phyloP scores from a whole-genome alignment of 1,284 basidiomycete species.

The Ceratorhiza oryzae-sativae region DNA sequence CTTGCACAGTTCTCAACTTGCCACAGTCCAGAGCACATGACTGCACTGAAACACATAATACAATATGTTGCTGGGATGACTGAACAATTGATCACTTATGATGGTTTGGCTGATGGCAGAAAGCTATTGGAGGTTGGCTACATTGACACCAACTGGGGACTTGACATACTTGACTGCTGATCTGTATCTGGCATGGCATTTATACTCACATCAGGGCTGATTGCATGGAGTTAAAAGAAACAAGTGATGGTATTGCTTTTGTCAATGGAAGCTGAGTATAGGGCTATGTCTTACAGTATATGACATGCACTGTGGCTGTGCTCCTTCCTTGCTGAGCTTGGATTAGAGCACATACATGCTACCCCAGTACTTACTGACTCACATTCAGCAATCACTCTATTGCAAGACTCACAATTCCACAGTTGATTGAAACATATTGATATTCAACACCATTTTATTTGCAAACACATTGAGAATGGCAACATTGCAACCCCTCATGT shows the following conservation, averaged over 20 bases:
- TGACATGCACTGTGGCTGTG: too few species aligned
- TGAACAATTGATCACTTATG: too few species aligned
- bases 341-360: too few species aligned
- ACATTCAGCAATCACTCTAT: too few species aligned
- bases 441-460: too few species aligned
- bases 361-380: too few species aligned
- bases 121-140: too few species aligned
- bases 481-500: background rate
- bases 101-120: too few species aligned
- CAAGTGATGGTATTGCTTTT: constrained; percentile 53
- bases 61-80: constrained; percentile 6
- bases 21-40: background rate
- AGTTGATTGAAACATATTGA: too few species aligned
- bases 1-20: background rate
- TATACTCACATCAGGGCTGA: constrained; percentile 46
- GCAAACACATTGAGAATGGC: background rate
- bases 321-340: too few species aligned
- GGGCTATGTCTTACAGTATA: constrained; percentile 47
- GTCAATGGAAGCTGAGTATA: constrained; percentile 53
- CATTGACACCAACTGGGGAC: too few species aligned
- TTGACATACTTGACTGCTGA: constrained; percentile 45
- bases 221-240: constrained; percentile 54
- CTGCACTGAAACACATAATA: background rate
- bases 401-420: too few species aligned
- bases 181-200: constrained; percentile 55